A percentile compares a stretch with the other conserved stretches of the same genome.
These are phyloP conservation scores for Pseudotsuga menziesii DNA, from an alignment of 75 land plant species.

Conservation along the genomic window DNA sequence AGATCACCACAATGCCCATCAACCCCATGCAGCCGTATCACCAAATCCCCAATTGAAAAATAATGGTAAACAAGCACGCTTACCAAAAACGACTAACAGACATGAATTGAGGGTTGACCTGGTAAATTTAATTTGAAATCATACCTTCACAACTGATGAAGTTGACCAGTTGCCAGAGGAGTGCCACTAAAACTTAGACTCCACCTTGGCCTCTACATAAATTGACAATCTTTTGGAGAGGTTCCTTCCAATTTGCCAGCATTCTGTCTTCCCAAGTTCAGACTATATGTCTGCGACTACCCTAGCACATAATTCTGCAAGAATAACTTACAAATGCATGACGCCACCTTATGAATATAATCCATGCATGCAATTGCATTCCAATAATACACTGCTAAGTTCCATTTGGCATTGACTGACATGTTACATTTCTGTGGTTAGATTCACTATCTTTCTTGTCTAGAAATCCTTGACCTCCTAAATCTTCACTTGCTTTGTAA, in stretches of 20 bases:
- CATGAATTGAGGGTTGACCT: background rate
- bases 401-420: background rate
- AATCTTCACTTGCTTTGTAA: slow-evolving; percentile 30
- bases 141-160: background rate
- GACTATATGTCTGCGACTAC: background rate
- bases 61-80: background rate
- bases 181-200: background rate
- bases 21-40: background rate
- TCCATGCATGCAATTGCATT: background rate
- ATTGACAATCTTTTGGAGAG: background rate
- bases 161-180: background rate
- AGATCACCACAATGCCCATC: background rate
- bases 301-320: background rate
- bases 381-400: background rate
- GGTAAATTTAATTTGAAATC: background rate
- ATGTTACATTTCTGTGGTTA: background rate
- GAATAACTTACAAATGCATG: background rate
- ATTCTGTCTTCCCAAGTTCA: background rate
- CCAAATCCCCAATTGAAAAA: background rate
- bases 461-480: slow-evolving; percentile 7
- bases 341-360: background rate
- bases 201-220: background rate
- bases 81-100: background rate
- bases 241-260: background rate
- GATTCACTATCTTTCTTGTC: background rate